These are phyloP conservation scores for Colletotrichum eremochloae DNA, from an alignment of 2,329 filamentous ascomycete genomes.

Conservation along the genomic window DNA sequence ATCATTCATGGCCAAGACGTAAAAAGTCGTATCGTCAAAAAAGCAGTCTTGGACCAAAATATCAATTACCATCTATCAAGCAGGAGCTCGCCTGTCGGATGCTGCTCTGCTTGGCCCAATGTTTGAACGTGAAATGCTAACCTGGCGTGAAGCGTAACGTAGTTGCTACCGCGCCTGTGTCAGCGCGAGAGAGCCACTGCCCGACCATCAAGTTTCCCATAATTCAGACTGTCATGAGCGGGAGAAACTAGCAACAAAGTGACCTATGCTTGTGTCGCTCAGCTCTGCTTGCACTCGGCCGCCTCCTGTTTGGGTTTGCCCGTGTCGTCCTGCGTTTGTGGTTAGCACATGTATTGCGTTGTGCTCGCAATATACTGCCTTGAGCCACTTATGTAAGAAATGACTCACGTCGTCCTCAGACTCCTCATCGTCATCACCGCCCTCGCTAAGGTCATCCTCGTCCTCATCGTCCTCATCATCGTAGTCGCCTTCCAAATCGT, in stretches of 20 bases:
- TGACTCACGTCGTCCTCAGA: constrained; percentile 81
- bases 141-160: constrained; percentile 9
- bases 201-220: constrained; percentile 15
- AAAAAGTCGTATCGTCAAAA: constrained; percentile 28
- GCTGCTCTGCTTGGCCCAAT: constrained; percentile 31
- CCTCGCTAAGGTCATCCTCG: constrained; percentile 86
- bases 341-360: constrained; percentile 37
- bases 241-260: constrained; percentile 43
- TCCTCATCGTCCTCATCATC: constrained; percentile 94
- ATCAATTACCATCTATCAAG: constrained; percentile 43
- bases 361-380: not conserved
- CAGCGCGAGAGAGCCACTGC: constrained; percentile 25
- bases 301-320: constrained; percentile 94
- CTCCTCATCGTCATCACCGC: constrained; percentile 85
- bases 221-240: constrained; percentile 22
- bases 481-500: constrained; percentile 85
- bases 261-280: constrained; percentile 59
- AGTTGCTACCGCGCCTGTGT: constrained; percentile 15
- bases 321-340: constrained; percentile 76
- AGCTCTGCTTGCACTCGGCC: constrained; percentile 97
- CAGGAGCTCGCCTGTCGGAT: constrained; percentile 16
- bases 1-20: constrained; percentile 38
- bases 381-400: no score
- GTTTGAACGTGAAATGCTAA: constrained; percentile 10
- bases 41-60: constrained; percentile 25